Conservation (phyloP, 2,329 filamentous ascomycete genomes). For the Fonsecaea multimorphosa region DNA sequence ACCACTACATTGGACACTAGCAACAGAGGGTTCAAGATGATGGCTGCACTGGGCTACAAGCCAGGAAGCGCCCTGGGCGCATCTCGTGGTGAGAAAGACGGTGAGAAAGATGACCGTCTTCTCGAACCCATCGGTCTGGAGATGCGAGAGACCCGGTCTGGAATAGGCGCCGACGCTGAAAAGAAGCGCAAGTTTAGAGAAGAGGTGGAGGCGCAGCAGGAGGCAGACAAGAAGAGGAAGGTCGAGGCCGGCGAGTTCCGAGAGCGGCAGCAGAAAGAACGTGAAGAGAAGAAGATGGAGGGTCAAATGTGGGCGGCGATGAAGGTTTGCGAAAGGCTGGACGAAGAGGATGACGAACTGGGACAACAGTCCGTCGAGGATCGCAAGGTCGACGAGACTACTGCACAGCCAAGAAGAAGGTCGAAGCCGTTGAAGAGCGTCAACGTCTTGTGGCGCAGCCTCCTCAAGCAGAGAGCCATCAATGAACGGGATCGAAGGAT, state of each 20-base stretch:
- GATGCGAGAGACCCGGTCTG: slow-evolving; percentile 79
- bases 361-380: slow-evolving; percentile 33
- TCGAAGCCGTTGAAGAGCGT: slow-evolving; percentile 68
- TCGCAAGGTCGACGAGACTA: too few species aligned
- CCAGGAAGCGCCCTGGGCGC: slow-evolving; percentile 75
- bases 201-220: slow-evolving; percentile 60
- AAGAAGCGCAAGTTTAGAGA: slow-evolving; percentile 77
- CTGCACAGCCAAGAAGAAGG: slow-evolving; percentile 37
- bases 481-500: slow-evolving; percentile 71
- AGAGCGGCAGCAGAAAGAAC: slow-evolving; percentile 72
- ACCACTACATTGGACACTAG: slow-evolving; percentile 70
- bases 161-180: slow-evolving; percentile 83
- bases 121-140: slow-evolving; percentile 77
- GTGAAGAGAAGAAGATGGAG: slow-evolving; percentile 72
- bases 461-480: slow-evolving; percentile 73
- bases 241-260: slow-evolving; percentile 74
- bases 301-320: slow-evolving; percentile 77
- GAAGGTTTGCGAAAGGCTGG: slow-evolving; percentile 79
- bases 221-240: slow-evolving; percentile 64
- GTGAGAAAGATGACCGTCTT: slow-evolving; percentile 47
- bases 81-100: slow-evolving; percentile 48
- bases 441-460: slow-evolving; percentile 78
- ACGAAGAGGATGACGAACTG: slow-evolving; percentile 47
- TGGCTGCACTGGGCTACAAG: slow-evolving; percentile 93
- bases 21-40: slow-evolving; percentile 93